Percentiles rank a stretch among this genome's conserved stretches.
These are phyloP conservation scores for Metschnikowia lunata DNA, from an alignment of 805 yeast genomes.

Conservation along the genomic window DNA sequence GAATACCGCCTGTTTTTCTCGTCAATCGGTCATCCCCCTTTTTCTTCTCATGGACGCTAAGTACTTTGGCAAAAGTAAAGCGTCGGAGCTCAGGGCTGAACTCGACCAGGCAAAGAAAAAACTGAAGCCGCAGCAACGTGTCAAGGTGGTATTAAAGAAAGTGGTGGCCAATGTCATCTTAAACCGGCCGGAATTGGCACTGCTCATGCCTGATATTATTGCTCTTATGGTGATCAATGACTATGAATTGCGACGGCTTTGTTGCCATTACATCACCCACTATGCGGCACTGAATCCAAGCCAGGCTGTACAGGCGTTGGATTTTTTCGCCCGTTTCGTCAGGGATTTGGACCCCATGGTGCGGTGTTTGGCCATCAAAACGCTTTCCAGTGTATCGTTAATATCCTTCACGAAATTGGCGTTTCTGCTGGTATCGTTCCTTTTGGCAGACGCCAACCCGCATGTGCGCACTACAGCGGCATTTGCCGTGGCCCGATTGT, in stretches of 20 bases:
- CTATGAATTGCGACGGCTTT: constrained; percentile 64
- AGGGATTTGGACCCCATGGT: constrained; percentile 44
- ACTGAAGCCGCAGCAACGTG: constrained; percentile 34
- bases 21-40: no score
- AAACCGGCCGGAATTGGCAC: constrained; percentile 72
- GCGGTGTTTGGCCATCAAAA: constrained; percentile 58
- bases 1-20: no score
- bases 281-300: constrained; percentile 59
- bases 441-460: constrained; percentile 47
- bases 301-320: constrained; percentile 52
- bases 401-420: constrained; percentile 48
- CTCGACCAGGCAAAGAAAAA: constrained; percentile 41
- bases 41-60: constrained; percentile 19
- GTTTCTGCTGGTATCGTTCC: constrained; percentile 32
- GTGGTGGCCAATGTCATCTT: constrained; percentile 79
- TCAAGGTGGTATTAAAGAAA: constrained; percentile 51
- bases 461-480: constrained; percentile 68
- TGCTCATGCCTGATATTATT: constrained; percentile 60
- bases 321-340: constrained; percentile 51
- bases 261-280: constrained; percentile 60
- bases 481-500: constrained; percentile 62
- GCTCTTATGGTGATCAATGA: constrained; percentile 53
- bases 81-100: constrained; percentile 39
- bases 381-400: constrained; percentile 57
- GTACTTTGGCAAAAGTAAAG: constrained; percentile 35